Conservation (phyloP, 2,329 filamentous ascomycete species). For the Curvularia verruculosa region DNA sequence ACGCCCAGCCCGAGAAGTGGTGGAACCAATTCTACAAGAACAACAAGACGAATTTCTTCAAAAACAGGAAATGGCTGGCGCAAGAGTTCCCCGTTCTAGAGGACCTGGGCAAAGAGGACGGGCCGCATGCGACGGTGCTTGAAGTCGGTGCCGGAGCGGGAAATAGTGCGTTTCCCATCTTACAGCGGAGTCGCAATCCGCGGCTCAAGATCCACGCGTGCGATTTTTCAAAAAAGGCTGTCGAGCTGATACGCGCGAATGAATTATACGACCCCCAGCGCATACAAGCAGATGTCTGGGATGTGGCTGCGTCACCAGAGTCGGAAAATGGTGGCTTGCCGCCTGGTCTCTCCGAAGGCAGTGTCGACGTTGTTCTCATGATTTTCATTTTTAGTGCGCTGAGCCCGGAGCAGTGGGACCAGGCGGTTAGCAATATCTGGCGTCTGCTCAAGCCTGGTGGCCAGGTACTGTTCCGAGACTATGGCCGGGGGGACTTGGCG, state of each 20-base stretch:
- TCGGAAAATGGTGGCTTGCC: conserved; percentile 67
- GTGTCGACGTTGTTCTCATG: conserved; percentile 89
- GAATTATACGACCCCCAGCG: conserved; percentile 73
- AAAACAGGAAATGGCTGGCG: conserved; percentile 94
- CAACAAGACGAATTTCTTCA: conserved; percentile 97
- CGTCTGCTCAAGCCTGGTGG: conserved; percentile 88
- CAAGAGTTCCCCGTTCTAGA: conserved; percentile 94
- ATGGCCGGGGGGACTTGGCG: conserved; percentile 91
- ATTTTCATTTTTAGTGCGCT: conserved; percentile 98
- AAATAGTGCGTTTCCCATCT: conserved; percentile 92
- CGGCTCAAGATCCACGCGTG: conserved; percentile 86
- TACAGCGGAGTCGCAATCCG: conserved; percentile 82
- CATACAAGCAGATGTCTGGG: conserved; percentile 94
- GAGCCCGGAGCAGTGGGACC: conserved; percentile 81
- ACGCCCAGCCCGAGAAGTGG: conserved; percentile 88
- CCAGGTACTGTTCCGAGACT: conserved; percentile 94
- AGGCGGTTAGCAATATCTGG: conserved; percentile 81
- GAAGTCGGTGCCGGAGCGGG: conserved; percentile 96
- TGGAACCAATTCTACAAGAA: conserved; percentile 99
- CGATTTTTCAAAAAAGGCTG: conserved; percentile 94
- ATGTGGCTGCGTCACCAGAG: conserved; percentile 64
- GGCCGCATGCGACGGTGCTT: conserved; percentile 73
- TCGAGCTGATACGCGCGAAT: conserved; percentile 86
- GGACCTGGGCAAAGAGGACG: conserved; percentile 72
- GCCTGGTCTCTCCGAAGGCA: conserved; percentile 75